Conservation (phyloP, 2,329 filamentous ascomycete genomes). For the Fusarium decemcellulare region DNA sequence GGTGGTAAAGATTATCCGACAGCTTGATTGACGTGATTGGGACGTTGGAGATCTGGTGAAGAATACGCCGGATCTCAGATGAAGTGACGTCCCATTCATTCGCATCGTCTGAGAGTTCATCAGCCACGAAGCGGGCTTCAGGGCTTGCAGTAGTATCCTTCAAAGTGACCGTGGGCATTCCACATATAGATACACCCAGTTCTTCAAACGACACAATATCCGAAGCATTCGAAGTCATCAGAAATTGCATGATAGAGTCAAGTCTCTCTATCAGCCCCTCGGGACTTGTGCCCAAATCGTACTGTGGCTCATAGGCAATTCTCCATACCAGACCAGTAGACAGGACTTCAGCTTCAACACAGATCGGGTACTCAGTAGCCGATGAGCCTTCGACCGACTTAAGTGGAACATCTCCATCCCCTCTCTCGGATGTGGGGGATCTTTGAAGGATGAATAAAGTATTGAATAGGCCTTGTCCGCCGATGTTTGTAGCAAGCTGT, state of each 20-base stretch:
- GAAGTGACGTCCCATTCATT: constrained; percentile 54
- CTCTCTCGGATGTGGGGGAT: constrained; percentile 24
- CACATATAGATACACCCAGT: constrained; percentile 74
- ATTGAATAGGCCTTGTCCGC: constrained; percentile 63
- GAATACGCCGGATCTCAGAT: constrained; percentile 59
- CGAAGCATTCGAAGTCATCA: constrained; percentile 65
- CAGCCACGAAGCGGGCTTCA: background rate
- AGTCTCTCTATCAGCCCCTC: constrained; percentile 69
- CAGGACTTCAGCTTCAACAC: constrained; percentile 82
- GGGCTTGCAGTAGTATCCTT: background rate
- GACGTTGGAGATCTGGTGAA: constrained; percentile 73
- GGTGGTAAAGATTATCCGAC: constrained; percentile 80
- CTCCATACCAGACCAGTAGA: constrained; percentile 75
- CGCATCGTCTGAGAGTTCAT: background rate
- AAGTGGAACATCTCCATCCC: constrained; percentile 60
- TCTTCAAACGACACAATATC: constrained; percentile 69
- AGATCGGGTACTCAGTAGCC: constrained; percentile 85
- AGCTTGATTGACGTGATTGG: constrained; percentile 70
- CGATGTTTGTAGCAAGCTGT: constrained; percentile 59
- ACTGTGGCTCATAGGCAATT: constrained; percentile 75
- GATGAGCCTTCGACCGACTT: constrained; percentile 75
- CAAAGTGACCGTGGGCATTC: constrained; percentile 59
- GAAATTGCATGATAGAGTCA: constrained; percentile 69
- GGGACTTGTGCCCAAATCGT: constrained; percentile 63
- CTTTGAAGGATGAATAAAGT: constrained; percentile 70